These are phyloP conservation scores for Alternaria postmessia DNA, from an alignment of 2,329 filamentous ascomycete genomes.

Conservation along the genomic window DNA sequence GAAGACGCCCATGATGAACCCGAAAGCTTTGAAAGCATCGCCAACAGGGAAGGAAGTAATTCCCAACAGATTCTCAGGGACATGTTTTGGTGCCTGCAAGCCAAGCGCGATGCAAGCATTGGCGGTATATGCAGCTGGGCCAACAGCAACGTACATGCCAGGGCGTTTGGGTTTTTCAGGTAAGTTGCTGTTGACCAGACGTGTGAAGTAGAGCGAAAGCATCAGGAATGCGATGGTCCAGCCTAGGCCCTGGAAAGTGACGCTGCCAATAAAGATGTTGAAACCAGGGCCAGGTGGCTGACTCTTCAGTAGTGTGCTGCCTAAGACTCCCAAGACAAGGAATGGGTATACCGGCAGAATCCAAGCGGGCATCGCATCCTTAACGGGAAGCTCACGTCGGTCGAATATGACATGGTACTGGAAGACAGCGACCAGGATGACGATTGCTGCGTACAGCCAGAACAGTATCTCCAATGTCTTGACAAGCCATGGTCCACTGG, in stretches of 20 bases:
- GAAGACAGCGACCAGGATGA: slow-evolving; percentile 71
- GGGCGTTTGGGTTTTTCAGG: slow-evolving; percentile 53
- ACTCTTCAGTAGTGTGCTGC: slow-evolving; percentile 45
- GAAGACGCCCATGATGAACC: slow-evolving; percentile 55
- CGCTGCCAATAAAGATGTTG: slow-evolving; percentile 60
- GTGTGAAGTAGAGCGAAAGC: slow-evolving; percentile 74
- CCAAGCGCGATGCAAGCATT: slow-evolving; percentile 52
- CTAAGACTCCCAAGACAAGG: slow-evolving; percentile 50
- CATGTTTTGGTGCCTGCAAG: slow-evolving; percentile 48
- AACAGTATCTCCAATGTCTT: slow-evolving; percentile 69
- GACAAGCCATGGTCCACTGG: slow-evolving; percentile 62
- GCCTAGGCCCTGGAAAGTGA: slow-evolving; percentile 74
- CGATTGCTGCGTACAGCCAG: slow-evolving; percentile 70
- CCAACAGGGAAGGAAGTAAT: slow-evolving; percentile 44
- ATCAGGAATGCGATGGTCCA: slow-evolving; percentile 71
- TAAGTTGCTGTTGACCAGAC: slow-evolving; percentile 69
- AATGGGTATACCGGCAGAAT: slow-evolving; percentile 44
- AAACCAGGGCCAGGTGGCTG: slow-evolving; percentile 40
- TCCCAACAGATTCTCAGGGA: slow-evolving; percentile 46
- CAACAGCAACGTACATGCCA: slow-evolving; percentile 62
- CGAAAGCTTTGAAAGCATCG: slow-evolving; percentile 52
- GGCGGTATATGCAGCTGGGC: slow-evolving; percentile 42
- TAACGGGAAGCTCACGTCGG: slow-evolving; percentile 65
- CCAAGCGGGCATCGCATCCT: slow-evolving; percentile 54
- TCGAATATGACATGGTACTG: slow-evolving; percentile 99